phyloP scores from a whole-genome alignment of 192 early-diverging fungal genomes.

The Backusella mclennaniae region DNA sequence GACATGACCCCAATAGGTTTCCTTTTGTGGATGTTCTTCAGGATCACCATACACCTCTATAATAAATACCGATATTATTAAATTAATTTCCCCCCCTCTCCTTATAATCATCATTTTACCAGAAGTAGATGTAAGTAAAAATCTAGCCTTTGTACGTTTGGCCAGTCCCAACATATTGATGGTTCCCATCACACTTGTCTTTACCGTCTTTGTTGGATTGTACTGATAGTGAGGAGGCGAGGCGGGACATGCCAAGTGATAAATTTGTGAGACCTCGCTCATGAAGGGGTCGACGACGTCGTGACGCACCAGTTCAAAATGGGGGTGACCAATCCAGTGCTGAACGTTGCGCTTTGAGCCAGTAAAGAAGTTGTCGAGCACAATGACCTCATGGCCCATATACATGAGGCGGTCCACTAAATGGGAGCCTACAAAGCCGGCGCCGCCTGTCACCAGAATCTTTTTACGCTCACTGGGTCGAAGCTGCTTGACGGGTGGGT shows the following conservation, averaged over 20 bases:
- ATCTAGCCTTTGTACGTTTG: slow-evolving; percentile 75
- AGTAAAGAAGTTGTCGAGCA: slow-evolving; percentile 82
- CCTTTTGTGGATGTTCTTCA: slow-evolving; percentile 80
- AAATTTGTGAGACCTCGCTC: slow-evolving; percentile 84
- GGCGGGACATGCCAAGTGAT: slow-evolving; percentile 85
- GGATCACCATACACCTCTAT: slow-evolving; percentile 88
- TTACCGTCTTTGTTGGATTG: slow-evolving; percentile 84
- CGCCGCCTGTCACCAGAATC: slow-evolving; percentile 82
- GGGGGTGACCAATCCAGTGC: slow-evolving; percentile 82
- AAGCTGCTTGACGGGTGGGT: slow-evolving; percentile 60
- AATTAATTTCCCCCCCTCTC: not conserved
- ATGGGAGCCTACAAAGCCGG: slow-evolving; percentile 87
- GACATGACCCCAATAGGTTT: slow-evolving; percentile 81
- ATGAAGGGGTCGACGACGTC: slow-evolving; percentile 83
- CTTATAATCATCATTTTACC: slow-evolving; percentile 36
- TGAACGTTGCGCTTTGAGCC: slow-evolving; percentile 73
- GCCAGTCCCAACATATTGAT: slow-evolving; percentile 87
- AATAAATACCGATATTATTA: not conserved
- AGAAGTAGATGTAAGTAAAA: slow-evolving; percentile 78
- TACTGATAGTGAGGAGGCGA: slow-evolving; percentile 87
- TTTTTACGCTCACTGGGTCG: slow-evolving; percentile 55
- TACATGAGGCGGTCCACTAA: slow-evolving; percentile 78
- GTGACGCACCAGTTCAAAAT: slow-evolving; percentile 79
- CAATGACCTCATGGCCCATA: slow-evolving; percentile 81
- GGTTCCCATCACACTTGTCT: slow-evolving; percentile 81